These are phyloP conservation scores for Taxillus chinensis DNA, from an alignment of 164 flowering plant genomes.

Conservation along the genomic window DNA sequence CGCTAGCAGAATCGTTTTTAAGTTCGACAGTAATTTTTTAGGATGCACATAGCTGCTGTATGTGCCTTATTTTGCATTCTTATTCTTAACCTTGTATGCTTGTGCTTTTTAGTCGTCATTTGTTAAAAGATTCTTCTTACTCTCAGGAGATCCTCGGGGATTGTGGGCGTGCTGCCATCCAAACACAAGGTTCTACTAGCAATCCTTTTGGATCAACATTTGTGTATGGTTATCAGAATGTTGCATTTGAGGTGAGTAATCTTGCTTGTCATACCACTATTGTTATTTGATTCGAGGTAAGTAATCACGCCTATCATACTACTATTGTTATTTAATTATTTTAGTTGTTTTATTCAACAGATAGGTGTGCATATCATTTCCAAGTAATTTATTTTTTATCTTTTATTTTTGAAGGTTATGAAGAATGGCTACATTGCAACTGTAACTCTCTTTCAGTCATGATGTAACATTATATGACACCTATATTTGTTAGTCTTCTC, in stretches of 20 bases:
- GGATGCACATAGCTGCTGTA: no score
- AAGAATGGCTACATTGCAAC: slow-evolving; percentile 94
- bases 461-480: slow-evolving; percentile 7
- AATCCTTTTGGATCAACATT: slow-evolving; percentile 96
- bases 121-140: not conserved
- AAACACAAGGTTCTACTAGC: slow-evolving; percentile 86
- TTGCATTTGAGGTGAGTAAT: slow-evolving; percentile 80
- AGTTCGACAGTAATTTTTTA: no score
- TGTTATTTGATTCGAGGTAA: not conserved
- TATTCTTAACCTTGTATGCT: not conserved
- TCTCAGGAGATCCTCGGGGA: slow-evolving; percentile 88
- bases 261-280: not conserved
- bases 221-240: slow-evolving; percentile 90
- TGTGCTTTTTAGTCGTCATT: slow-evolving; percentile 1
- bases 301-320: not conserved
- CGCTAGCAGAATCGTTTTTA: no score
- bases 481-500: no score
- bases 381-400: not conserved
- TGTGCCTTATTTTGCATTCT: no score
- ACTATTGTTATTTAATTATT: not conserved
- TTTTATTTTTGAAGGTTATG: slow-evolving; percentile 54
- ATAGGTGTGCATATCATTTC: not conserved
- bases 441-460: slow-evolving; percentile 81
- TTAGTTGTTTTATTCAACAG: not conserved
- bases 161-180: slow-evolving; percentile 90